Evolutionary conservation across 2,329 filamentous ascomycete species (phyloP).

Genomic region (Fusarium sp.): DNA sequence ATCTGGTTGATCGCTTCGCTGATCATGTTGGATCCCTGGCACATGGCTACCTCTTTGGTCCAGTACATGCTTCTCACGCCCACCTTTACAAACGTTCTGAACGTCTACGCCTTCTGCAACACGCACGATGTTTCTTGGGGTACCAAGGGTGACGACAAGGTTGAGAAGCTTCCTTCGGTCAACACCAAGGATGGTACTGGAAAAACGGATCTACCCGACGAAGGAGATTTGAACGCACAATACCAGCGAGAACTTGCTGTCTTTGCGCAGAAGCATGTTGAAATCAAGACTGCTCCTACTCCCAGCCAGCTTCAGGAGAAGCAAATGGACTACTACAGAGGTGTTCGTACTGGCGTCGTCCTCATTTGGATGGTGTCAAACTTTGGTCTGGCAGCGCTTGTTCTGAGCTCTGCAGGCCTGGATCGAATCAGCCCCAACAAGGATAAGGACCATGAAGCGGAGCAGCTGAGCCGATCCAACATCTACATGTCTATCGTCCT

Average conservation of each 20-base stretch:
- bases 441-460: conserved; percentile 47
- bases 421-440: conserved; percentile 66
- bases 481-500: conserved; percentile 89
- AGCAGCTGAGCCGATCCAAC: conserved; percentile 68
- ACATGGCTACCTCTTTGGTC: conserved; percentile 95
- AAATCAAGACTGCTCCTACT: conserved; percentile 71
- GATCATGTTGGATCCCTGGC: conserved; percentile 98
- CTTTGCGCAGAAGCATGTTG: conserved; percentile 79
- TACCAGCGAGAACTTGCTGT: conserved; percentile 85
- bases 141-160: conserved; percentile 96
- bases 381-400: conserved; percentile 85
- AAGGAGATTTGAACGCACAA: conserved; percentile 92
- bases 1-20: conserved; percentile 93
- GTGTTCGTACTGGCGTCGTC: conserved; percentile 91
- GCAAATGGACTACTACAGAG: conserved; percentile 98
- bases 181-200: conserved; percentile 88
- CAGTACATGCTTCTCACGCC: conserved; percentile 96
- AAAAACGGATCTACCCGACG: conserved; percentile 95
- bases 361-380: conserved; percentile 97
- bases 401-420: conserved; percentile 86
- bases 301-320: conserved; percentile 73
- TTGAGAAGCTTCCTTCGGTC: conserved; percentile 88
- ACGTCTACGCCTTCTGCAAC: conserved; percentile 99
- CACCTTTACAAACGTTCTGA: conserved; percentile 97
- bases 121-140: conserved; percentile 99